Evolutionary conservation across 768 basidiomycete genomes (phyloP).

Genomic region (Candolleomyces efflorescens): DNA sequence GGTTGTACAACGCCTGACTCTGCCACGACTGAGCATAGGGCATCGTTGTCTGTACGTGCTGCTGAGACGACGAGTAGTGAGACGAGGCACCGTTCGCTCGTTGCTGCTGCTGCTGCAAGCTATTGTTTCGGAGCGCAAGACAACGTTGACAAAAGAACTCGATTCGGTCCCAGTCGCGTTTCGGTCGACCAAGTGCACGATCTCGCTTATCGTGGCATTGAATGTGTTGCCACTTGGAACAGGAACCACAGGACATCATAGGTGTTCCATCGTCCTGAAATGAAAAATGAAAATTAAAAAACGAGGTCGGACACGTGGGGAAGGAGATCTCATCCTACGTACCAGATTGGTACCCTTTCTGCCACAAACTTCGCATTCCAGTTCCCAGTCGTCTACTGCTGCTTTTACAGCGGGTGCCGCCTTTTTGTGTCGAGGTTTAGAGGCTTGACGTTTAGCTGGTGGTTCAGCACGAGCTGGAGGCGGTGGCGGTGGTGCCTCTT

Average conservation of each 20-base stretch:
- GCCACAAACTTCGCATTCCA: conserved; percentile 85
- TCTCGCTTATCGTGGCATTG: conserved; percentile 78
- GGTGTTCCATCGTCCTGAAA: conserved; percentile 73
- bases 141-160: conserved; percentile 77
- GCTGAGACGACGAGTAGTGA: background rate
- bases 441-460: background rate
- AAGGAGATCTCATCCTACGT: conserved; percentile 19
- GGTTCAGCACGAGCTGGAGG: background rate
- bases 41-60: background rate
- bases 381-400: conserved; percentile 69
- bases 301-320: background rate
- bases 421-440: background rate
- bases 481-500: background rate
- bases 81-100: background rate
- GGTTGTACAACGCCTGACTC: background rate
- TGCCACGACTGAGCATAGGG: background rate
- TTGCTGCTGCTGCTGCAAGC: conserved; percentile 7
- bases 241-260: conserved; percentile 78
- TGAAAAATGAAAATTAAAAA: background rate
- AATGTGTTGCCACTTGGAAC: conserved; percentile 89
- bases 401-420: conserved; percentile 11
- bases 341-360: conserved; percentile 72
- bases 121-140: conserved; percentile 19
- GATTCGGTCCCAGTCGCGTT: conserved; percentile 81
- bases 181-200: conserved; percentile 52